Conservation (phyloP, 164 flowering plant genomes). For the Euptelea pleiosperma region DNA sequence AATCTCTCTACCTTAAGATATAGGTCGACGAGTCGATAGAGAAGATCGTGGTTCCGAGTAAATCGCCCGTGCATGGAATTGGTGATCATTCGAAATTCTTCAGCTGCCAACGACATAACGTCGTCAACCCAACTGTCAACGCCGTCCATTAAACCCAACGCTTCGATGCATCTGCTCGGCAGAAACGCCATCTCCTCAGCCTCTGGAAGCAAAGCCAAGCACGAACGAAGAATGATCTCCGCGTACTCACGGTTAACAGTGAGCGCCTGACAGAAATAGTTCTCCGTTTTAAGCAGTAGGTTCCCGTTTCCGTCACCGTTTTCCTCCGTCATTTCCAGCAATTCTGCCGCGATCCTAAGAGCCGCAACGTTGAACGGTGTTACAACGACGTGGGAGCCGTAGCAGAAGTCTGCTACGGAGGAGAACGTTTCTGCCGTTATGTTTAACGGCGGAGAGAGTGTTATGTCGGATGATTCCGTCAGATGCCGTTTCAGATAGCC, state of each 20-base stretch:
- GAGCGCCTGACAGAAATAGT: constrained; percentile 43
- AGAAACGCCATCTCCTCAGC: constrained; percentile 52
- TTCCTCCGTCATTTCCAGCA: constrained; percentile 53
- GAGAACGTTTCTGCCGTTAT: constrained; percentile 61
- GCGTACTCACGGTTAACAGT: constrained; percentile 39
- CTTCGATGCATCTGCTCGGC: constrained; percentile 53
- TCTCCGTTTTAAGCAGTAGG: constrained; percentile 43
- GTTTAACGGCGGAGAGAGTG: constrained; percentile 51
- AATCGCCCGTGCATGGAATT: constrained; percentile 42
- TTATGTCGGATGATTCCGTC: constrained; percentile 30
- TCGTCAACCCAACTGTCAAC: constrained; percentile 32
- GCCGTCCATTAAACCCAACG: constrained; percentile 23
- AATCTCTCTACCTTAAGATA: constrained; percentile 49
- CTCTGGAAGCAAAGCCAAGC: constrained; percentile 55
- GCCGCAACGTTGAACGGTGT: constrained; percentile 64
- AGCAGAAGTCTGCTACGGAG: constrained; percentile 52
- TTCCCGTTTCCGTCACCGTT: constrained; percentile 24
- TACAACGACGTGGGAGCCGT: constrained; percentile 34
- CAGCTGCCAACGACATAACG: constrained; percentile 25
- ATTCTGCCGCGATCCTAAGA: constrained; percentile 49
- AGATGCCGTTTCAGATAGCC: constrained; percentile 51
- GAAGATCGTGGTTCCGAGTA: constrained; percentile 41
- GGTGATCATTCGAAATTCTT: constrained; percentile 39
- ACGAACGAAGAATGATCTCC: constrained; percentile 37
- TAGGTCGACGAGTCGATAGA: constrained; percentile 46